These are phyloP conservation scores for Lenzites betulinus DNA, from an alignment of 768 basidiomycete genomes.

Conservation along the genomic window DNA sequence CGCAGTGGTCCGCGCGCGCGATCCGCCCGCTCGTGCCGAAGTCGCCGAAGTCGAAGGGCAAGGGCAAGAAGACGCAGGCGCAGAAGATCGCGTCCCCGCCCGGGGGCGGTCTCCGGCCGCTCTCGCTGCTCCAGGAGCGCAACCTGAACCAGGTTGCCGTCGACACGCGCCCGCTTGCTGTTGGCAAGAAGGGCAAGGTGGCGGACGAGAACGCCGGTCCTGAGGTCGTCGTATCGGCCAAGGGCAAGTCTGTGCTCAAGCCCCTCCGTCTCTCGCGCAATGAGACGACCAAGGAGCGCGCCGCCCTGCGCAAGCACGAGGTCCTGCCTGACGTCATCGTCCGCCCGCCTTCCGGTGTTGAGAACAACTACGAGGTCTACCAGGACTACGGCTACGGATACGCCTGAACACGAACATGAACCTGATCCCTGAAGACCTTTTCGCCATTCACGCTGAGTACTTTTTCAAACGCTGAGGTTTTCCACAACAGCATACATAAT, in stretches of 20 bases:
- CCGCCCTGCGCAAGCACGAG: slow-evolving; percentile 55
- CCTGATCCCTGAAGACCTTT: slow-evolving; percentile 1
- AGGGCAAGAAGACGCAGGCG: slow-evolving; percentile 43
- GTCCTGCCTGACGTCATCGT: slow-evolving; percentile 62
- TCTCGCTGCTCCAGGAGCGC: slow-evolving; percentile 65
- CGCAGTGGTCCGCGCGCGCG: slow-evolving; percentile 33
- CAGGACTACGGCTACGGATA: slow-evolving; percentile 43
- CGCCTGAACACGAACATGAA: slow-evolving; percentile 26
- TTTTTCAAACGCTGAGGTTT: slow-evolving; percentile 15
- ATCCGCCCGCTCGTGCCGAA: slow-evolving; percentile 58
- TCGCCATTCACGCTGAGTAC: slow-evolving; percentile 6
- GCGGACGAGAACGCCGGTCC: slow-evolving; percentile 28
- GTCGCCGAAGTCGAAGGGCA: slow-evolving; percentile 53
- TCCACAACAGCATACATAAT: slow-evolving; percentile 11
- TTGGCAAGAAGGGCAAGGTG: slow-evolving; percentile 51
- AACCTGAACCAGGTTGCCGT: slow-evolving; percentile 40
- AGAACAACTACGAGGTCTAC: slow-evolving; percentile 46
- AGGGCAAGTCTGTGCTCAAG: slow-evolving; percentile 53
- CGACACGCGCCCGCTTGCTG: slow-evolving; percentile 54
- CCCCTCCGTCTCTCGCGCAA: slow-evolving; percentile 60
- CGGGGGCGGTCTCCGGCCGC: slow-evolving; percentile 55
- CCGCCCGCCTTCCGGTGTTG: slow-evolving; percentile 56
- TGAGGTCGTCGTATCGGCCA: slow-evolving; percentile 38
- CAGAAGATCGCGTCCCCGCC: slow-evolving; percentile 26
- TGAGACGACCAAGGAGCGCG: slow-evolving; percentile 65